Base-by-base conservation (phyloP, 495 filamentous ascomycete species). In the Penicillium pancosmium region DNA sequence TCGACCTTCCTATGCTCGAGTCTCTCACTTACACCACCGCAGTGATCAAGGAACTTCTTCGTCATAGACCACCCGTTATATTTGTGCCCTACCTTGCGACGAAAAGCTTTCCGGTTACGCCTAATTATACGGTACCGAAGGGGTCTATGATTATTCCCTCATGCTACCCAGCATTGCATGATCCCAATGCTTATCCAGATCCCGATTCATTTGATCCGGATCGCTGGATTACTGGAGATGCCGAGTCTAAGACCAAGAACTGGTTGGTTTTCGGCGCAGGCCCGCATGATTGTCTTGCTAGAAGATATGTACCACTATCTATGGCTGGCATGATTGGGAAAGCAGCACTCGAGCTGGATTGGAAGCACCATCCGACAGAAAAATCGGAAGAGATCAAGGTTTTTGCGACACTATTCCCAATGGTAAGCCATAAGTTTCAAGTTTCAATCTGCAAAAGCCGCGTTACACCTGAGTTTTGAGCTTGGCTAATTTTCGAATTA, bases 61-160 rank as follows among this genome's bases (percentile, higher is more conserved):
- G 93, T 62, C 94, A 96, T 78, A 84, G 92, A 40, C 93, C 93
- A 23, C 93, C 93, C 47, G 93, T 98, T 46, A 82, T 96, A 71
- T 95, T 98, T 87, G 90, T 95, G n/a, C 93, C 93, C 15, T 97
- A 97, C 65, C 76, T 93, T 49, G 90, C 84, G 44, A 98, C 95
- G 78, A 93, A 93, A 73, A 69, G 82, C 34, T 98, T 97, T 84
- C 91, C 92, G 36, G 85, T 98, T 60, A 90, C 89, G 11, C 82
- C 88, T 10, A 81, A 79, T 12, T 98, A 97, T 68, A 93, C 90
- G 3, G 88, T 89, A 23, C 91, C 91, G 27, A 97, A 96, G 75
- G 86, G 90, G 10, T 85, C 91, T 48, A 97, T 98, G 93, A 78
- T 98, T 50, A 86, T 97, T 49, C 91, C 93, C 3, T 88, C 91